These are phyloP conservation scores for Amphicarpaea edgeworthii DNA, from an alignment of 306 rosid genomes.

Conservation along the genomic window DNA sequence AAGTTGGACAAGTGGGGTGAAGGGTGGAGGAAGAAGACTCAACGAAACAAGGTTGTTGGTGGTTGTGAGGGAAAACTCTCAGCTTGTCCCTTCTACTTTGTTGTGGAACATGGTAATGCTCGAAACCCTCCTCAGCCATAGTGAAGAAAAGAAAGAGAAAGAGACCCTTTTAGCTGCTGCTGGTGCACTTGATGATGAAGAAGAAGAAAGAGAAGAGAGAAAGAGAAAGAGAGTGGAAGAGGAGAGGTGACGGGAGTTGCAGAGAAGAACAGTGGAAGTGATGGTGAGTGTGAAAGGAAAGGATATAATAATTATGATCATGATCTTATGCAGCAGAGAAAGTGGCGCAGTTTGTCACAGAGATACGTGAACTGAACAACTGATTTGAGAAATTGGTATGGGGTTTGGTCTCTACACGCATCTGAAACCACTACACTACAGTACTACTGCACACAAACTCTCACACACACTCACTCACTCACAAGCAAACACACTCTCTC, in stretches of 20 bases:
- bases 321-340: slow-evolving; percentile 43
- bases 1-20: slow-evolving; percentile 22
- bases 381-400: slow-evolving; percentile 24
- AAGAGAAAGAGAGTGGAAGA: slow-evolving; percentile 17
- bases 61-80: slow-evolving; percentile 58
- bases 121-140: slow-evolving; percentile 95
- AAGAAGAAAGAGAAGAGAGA: slow-evolving; percentile 15
- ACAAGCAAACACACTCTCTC: slow-evolving; percentile 24
- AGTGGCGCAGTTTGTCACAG: slow-evolving; percentile 47
- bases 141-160: not conserved
- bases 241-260: slow-evolving; percentile 17
- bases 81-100: slow-evolving; percentile 94
- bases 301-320: slow-evolving; percentile 47
- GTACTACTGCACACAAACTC: slow-evolving; percentile 33
- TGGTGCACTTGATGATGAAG: not conserved
- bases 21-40: slow-evolving; percentile 15
- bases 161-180: not conserved
- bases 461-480: slow-evolving; percentile 43
- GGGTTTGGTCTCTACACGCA: slow-evolving; percentile 43
- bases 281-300: slow-evolving; percentile 55
- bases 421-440: slow-evolving; percentile 34
- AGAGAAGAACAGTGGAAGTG: slow-evolving; percentile 47
- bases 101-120: slow-evolving; percentile 85
- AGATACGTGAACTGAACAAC: slow-evolving; percentile 49
- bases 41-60: slow-evolving; percentile 29